Conservation (phyloP, 1,284 basidiomycete genomes). For the Ceratorhiza oryzae-sativae region DNA sequence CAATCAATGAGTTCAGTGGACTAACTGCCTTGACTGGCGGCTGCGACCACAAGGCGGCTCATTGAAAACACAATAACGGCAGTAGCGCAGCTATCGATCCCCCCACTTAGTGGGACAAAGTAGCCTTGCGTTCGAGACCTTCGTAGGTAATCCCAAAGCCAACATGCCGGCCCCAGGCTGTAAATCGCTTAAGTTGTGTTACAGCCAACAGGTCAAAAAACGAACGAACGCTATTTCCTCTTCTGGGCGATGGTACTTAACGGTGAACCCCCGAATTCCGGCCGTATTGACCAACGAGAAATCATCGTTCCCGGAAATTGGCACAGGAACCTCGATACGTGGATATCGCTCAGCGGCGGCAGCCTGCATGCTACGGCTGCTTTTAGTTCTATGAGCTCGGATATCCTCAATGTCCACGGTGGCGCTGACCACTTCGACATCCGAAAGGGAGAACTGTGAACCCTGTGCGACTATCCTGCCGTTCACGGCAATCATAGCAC, state of each 20-base stretch:
- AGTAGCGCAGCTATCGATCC: slow-evolving; percentile 97
- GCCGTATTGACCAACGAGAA: slow-evolving; percentile 63
- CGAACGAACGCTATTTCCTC: slow-evolving; percentile 93
- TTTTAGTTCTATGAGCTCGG: slow-evolving; percentile 81
- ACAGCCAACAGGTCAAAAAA: slow-evolving; percentile 5
- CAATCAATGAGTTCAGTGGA: slow-evolving; percentile 39
- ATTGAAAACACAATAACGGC: slow-evolving; percentile 95
- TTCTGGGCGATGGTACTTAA: slow-evolving; percentile 86
- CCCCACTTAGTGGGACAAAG: slow-evolving; percentile 96
- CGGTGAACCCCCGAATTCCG: slow-evolving; percentile 58
- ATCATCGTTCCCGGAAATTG: slow-evolving; percentile 76
- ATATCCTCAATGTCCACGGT: slow-evolving; percentile 97
- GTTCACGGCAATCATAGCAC: slow-evolving; percentile 94
- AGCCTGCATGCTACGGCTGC: slow-evolving; percentile 90
- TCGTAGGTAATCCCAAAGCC: slow-evolving; percentile 98
- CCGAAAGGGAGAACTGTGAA: slow-evolving; percentile 92
- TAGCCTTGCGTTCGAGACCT: slow-evolving; percentile 94
- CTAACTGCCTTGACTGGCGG: slow-evolving; percentile 73
- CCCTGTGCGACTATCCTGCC: slow-evolving; percentile 93
- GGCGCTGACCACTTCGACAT: slow-evolving; percentile 95
- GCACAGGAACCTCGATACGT: slow-evolving; percentile 78
- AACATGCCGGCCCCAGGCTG: slow-evolving; percentile 95
- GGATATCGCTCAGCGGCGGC: slow-evolving; percentile 75
- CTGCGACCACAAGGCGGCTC: slow-evolving; percentile 88
- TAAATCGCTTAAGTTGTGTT: slow-evolving; percentile 12